phyloP scores from a whole-genome alignment of 139 green algal species.

The Nannochloris sp. region DNA sequence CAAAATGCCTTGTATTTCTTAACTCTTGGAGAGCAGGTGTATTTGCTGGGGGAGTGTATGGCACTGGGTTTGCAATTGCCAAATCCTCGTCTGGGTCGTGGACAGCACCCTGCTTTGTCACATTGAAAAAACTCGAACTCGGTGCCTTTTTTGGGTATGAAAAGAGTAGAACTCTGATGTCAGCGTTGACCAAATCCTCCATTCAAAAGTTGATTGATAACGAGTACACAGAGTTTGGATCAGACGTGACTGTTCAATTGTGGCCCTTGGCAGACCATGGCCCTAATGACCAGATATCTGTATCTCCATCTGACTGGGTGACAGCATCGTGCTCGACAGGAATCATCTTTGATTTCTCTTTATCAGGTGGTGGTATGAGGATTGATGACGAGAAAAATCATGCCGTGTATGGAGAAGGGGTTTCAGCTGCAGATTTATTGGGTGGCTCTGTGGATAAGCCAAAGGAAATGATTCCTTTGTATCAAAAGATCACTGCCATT shows the following conservation, averaged over 20 bases:
- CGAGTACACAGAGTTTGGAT: constrained; percentile 4
- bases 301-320: constrained; percentile 6
- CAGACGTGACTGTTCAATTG: constrained; percentile 7
- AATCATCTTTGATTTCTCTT: constrained; percentile 13
- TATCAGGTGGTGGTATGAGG: neutral
- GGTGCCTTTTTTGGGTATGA: constrained; percentile 3
- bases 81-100: neutral
- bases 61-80: constrained; percentile 2
- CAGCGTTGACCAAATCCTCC: neutral
- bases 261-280: constrained; percentile 5
- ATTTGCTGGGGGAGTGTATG: neutral
- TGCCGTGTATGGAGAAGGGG: neutral
- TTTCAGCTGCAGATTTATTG: neutral
- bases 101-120: constrained; percentile 11
- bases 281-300: constrained; percentile 4
- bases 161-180: constrained; percentile 2
- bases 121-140: neutral
- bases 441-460: neutral
- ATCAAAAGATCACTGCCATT: constrained; percentile 11
- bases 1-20: constrained; percentile 10
- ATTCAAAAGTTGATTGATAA: constrained; percentile 1
- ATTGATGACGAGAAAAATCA: constrained; percentile 10
- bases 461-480: constrained; percentile 9
- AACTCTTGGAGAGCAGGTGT: constrained; percentile 1
- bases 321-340: constrained; percentile 1